Conservation (phyloP, 345 rosid genomes). For the Eucalyptus regnans region DNA sequence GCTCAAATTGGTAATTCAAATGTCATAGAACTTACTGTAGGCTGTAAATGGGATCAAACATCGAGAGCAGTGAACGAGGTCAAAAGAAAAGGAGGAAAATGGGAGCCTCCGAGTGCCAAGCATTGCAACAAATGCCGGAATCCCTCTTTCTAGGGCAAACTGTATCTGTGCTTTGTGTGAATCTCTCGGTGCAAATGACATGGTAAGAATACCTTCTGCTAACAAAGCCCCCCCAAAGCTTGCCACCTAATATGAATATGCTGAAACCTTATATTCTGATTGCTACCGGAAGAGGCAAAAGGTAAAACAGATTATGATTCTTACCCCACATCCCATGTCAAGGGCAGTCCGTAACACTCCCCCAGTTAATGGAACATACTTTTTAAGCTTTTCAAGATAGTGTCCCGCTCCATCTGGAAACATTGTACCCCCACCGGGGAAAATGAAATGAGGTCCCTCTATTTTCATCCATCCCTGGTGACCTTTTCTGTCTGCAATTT, state of each 20-base stretch:
- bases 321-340: conserved; percentile 99
- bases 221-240: conserved; percentile 88
- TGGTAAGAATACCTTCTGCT: conserved; percentile 54
- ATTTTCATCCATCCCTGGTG: conserved; percentile 99
- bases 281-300: not conserved
- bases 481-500: conserved; percentile 95
- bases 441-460: conserved; percentile 67
- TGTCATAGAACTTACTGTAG: conserved; percentile 54
- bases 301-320: not conserved
- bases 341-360: conserved; percentile 90
- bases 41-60: conserved; percentile 95
- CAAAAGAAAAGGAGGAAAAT: conserved; percentile 85
- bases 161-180: conserved; percentile 98
- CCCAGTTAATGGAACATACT: conserved; percentile 59
- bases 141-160: conserved; percentile 92
- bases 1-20: not conserved
- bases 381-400: conserved; percentile 77
- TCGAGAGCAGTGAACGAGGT: conserved; percentile 83
- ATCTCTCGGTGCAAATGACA: conserved; percentile 96
- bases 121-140: conserved; percentile 97
- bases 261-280: not conserved
- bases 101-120: conserved; percentile 99
- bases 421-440: conserved; percentile 99
- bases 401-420: conserved; percentile 88
- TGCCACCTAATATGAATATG: conserved; percentile 54